A percentile compares a stretch with the other conserved stretches of the same genome.
Conservation (phyloP, 1,139 yeast species). For the Candida tropicalis region DNA sequence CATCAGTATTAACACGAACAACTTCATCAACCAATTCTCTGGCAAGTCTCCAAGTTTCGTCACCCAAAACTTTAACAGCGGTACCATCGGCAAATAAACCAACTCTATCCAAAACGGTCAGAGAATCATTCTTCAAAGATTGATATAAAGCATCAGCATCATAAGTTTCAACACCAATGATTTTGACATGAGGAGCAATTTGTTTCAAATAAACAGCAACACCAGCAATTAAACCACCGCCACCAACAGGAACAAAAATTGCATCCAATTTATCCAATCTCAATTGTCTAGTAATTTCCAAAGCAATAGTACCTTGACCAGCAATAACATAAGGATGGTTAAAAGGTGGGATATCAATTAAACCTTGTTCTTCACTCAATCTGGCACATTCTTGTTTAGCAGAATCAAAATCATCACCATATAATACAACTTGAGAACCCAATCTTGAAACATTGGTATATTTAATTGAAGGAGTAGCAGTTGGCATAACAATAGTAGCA, state of each 20-base stretch:
- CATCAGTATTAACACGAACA: slow-evolving; percentile 87
- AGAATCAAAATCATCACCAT: slow-evolving; percentile 91
- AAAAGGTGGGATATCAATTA: slow-evolving; percentile 93
- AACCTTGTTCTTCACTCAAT: slow-evolving; percentile 65
- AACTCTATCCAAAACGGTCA: slow-evolving; percentile 63
- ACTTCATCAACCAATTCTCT: slow-evolving; percentile 84
- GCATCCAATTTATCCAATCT: slow-evolving; percentile 79
- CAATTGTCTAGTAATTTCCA: slow-evolving; percentile 88
- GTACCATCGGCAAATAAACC: slow-evolving; percentile 99
- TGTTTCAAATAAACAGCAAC: slow-evolving; percentile 87
- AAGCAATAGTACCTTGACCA: slow-evolving; percentile 98
- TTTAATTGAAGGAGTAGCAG: slow-evolving; percentile 93
- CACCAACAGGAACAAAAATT: slow-evolving; percentile 92
- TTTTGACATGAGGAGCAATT: slow-evolving; percentile 95
- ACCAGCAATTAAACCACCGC: slow-evolving; percentile 96
- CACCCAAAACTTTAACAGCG: slow-evolving; percentile 90
- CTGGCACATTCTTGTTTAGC: slow-evolving; percentile 89
- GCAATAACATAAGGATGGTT: slow-evolving; percentile 98
- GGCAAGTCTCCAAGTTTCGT: slow-evolving; percentile 86
- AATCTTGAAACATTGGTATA: slow-evolving; percentile 86
- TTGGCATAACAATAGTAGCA: slow-evolving; percentile 97
- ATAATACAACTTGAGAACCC: slow-evolving; percentile 91
- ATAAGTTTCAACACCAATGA: slow-evolving; percentile 93
- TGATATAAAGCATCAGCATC: slow-evolving; percentile 91
- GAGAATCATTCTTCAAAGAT: slow-evolving; percentile 60